phyloP scores from a whole-genome alignment of 495 filamentous ascomycete species.

The Oleoguttula mirabilis region DNA sequence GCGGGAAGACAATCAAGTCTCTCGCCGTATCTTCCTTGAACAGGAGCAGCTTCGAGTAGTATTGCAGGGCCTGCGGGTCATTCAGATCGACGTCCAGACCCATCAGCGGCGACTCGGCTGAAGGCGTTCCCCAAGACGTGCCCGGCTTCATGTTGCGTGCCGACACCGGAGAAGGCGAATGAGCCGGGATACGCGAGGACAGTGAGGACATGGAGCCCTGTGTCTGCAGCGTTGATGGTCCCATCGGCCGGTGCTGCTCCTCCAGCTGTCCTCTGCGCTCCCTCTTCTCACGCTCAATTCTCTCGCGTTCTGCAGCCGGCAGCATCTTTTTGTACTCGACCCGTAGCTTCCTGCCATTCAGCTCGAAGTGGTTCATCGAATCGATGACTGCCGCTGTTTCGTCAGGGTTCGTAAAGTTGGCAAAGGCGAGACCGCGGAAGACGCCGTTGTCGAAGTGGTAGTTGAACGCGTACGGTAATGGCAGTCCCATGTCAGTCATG shows the following conservation, averaged over 20 bases:
- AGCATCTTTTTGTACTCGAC: constrained; percentile 99
- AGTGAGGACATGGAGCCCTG: constrained; percentile 78
- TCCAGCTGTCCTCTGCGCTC: constrained; percentile 93
- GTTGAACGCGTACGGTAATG: constrained; percentile 95
- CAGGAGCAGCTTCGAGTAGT: constrained; percentile 76
- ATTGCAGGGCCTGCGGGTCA: constrained; percentile 72
- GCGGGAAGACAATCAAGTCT: constrained; percentile 73
- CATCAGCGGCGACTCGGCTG: constrained; percentile 1
- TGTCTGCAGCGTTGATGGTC: constrained; percentile 52
- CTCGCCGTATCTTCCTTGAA: constrained; percentile 70
- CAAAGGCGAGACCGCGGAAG: constrained; percentile 90
- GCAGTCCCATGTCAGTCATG: constrained; percentile 84
- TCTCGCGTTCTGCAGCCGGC: constrained; percentile 80
- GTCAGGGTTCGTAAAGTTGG: constrained; percentile 92
- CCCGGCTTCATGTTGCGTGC: constrained; percentile 51
- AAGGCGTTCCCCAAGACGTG: constrained; percentile 27
- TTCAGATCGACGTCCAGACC: constrained; percentile 67
- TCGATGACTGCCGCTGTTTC: constrained; percentile 88
- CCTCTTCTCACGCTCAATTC: constrained; percentile 93
- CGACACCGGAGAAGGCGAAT: constrained; percentile 61
- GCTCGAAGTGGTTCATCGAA: constrained; percentile 82
- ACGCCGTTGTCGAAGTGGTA: constrained; percentile 99
- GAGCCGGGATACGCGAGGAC: constrained; percentile 51
- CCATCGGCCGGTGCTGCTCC: constrained; percentile 80
- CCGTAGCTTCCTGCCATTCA: constrained; percentile 83